These are phyloP conservation scores for Hyaloscypha hepaticicola DNA, from an alignment of 495 filamentous ascomycete genomes.

Conservation along the genomic window DNA sequence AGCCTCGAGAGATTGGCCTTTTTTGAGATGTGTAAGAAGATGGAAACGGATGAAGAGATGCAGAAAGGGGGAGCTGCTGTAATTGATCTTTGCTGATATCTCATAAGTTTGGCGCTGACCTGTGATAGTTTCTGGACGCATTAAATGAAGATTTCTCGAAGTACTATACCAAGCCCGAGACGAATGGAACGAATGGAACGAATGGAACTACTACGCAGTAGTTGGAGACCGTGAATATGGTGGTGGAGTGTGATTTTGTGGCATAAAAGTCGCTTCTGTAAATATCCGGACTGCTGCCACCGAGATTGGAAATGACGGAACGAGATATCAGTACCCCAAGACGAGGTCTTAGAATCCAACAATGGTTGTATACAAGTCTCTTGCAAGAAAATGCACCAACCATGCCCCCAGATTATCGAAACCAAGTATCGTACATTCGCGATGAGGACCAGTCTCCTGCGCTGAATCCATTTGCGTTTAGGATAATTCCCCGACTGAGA, in stretches of 20 bases:
- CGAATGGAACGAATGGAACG: not conserved
- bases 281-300: not conserved
- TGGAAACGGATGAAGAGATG: slow-evolving; percentile 35
- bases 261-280: not conserved
- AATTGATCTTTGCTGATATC: not conserved
- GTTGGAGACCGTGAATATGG: not conserved
- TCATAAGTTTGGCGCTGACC: not conserved
- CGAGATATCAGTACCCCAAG: no score
- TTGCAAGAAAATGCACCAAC: no score
- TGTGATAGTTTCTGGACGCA: not conserved
- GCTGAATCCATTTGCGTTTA: not conserved
- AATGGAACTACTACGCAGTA: not conserved
- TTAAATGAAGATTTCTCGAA: slow-evolving; percentile 10
- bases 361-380: no score
- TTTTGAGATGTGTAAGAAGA: slow-evolving; percentile 30
- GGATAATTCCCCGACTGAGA: slow-evolving; percentile 4
- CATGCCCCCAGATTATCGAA: no score
- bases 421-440: no score
- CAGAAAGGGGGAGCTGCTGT: slow-evolving; percentile 23
- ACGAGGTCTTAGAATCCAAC: no score
- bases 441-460: not conserved
- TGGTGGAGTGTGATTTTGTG: not conserved
- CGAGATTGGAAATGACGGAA: no score
- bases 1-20: slow-evolving; percentile 39
- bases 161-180: slow-evolving; percentile 6